Conservation (phyloP, 2,329 filamentous ascomycete species). For the Microsporum canis region DNA sequence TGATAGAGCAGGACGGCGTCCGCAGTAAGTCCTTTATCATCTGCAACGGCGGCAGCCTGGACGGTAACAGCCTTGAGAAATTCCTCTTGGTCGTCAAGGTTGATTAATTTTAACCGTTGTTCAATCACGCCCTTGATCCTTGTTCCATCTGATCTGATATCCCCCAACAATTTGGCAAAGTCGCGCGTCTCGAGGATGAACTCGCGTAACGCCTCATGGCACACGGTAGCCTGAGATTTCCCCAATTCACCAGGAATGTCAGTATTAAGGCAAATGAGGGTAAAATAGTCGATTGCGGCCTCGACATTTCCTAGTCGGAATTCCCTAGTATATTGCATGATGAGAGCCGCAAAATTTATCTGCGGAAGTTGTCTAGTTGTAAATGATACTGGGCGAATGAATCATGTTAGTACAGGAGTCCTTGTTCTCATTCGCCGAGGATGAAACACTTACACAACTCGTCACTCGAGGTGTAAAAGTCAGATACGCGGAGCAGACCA, state of each 20-base stretch:
- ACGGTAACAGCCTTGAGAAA: constrained; percentile 87
- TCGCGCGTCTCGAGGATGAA: constrained; percentile 94
- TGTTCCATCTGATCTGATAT: constrained; percentile 74
- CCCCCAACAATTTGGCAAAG: constrained; percentile 85
- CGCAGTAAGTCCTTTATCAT: constrained; percentile 85
- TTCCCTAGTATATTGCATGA: constrained; percentile 90
- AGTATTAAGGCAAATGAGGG: constrained; percentile 80
- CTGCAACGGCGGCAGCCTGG: constrained; percentile 81
- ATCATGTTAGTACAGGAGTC: constrained; percentile 10
- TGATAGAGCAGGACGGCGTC: constrained; percentile 94
- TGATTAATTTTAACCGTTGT: constrained; percentile 69
- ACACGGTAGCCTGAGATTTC: constrained; percentile 65
- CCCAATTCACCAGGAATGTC: constrained; percentile 66
- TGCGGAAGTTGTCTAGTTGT: constrained; percentile 51
- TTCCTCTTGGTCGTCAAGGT: constrained; percentile 64
- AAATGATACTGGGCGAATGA: constrained; percentile 38
- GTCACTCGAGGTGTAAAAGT: constrained; percentile 62
- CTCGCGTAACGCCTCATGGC: constrained; percentile 85
- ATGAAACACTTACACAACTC: constrained; percentile 45
- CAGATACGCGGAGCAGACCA: constrained; percentile 74
- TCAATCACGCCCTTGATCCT: constrained; percentile 82
- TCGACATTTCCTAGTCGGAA: constrained; percentile 85
- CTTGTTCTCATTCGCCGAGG: not conserved
- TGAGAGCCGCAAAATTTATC: constrained; percentile 86
- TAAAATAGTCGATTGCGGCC: constrained; percentile 85